Percentiles rank a stretch among this genome's conserved stretches.
These are phyloP conservation scores for Penicillium canescens DNA, from an alignment of 495 filamentous ascomycete species.

Conservation along the genomic window DNA sequence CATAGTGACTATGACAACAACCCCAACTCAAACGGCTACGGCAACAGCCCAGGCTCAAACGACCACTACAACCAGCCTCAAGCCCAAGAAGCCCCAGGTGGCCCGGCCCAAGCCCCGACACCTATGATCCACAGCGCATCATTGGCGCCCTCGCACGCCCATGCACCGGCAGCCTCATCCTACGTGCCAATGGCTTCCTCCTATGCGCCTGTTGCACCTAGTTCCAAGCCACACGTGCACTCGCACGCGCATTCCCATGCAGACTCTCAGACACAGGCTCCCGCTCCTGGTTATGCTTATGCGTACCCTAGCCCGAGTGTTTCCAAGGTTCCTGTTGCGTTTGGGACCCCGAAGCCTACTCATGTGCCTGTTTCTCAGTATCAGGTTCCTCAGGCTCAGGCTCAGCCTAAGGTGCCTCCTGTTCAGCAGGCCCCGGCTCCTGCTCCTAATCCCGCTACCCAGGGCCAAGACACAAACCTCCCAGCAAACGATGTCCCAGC, in stretches of 20 bases:
- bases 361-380: too few species aligned
- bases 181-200: too few species aligned
- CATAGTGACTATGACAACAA: too few species aligned
- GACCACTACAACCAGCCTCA: background rate
- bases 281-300: background rate
- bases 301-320: background rate
- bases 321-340: background rate
- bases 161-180: background rate
- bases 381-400: too few species aligned
- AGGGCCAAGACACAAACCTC: background rate
- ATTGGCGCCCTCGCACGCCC: background rate
- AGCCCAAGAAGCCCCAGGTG: background rate
- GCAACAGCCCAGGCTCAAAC: too few species aligned
- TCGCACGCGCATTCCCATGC: background rate
- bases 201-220: too few species aligned
- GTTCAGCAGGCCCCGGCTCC: background rate
- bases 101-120: background rate
- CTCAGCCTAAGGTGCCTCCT: background rate
- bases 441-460: background rate
- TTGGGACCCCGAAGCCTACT: too few species aligned
- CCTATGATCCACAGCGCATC: background rate
- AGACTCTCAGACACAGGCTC: background rate
- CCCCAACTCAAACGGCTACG: too few species aligned
- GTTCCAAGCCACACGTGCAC: too few species aligned
- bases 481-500: background rate